Evolutionary conservation across 2,329 filamentous ascomycete species (phyloP), one percentile per base, ranked within the genome.

Genomic region (Fusarium nygamai): DNA sequence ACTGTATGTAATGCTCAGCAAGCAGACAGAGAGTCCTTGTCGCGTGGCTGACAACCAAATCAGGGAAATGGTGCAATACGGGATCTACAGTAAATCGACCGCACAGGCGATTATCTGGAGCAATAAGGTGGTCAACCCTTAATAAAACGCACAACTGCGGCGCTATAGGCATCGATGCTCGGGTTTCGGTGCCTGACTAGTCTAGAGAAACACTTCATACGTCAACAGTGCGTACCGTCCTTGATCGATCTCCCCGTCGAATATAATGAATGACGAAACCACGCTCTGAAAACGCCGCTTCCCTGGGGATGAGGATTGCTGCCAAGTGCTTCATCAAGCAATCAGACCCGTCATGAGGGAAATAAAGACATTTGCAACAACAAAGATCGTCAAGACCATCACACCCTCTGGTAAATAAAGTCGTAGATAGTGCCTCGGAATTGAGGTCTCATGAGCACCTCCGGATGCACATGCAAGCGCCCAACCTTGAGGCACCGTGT

Each of bases 21-120:
- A 60, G 16, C 29, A 38, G 47, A 33, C 22, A 33, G 43, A 46
- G 43, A 19, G 56, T 64, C 60, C 60, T 61, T 73, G 72, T 75
- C 72, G 72, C 72, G 72, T 75, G 72, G 72, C 65, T 62, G 27
- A 73, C 59, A 67, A 64, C 69, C 61, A 75, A 73, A 75, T 75
- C 72, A 75, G 59, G 72, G 72, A 75, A 75, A 59, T 53, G 63
- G 41, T 56, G 71, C 43, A 66, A 68, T 71, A 43, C 44, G 62
- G 33, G 67, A 73, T 73, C 71, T 67, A 61, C 70, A 73, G 31
- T 34, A 62, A 58, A 58, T 61, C 47, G 50, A 47, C 59, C 61
- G 62, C 66, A 58, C 58, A 50, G 62, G 31, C 59, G 41, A 59
- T 72, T 69, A 41, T 72, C n/a, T 56, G 34, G 64, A 60, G 71